Evolutionary conservation across 768 basidiomycete genomes (phyloP).

Genomic region (Leccinum sublutescens): DNA sequence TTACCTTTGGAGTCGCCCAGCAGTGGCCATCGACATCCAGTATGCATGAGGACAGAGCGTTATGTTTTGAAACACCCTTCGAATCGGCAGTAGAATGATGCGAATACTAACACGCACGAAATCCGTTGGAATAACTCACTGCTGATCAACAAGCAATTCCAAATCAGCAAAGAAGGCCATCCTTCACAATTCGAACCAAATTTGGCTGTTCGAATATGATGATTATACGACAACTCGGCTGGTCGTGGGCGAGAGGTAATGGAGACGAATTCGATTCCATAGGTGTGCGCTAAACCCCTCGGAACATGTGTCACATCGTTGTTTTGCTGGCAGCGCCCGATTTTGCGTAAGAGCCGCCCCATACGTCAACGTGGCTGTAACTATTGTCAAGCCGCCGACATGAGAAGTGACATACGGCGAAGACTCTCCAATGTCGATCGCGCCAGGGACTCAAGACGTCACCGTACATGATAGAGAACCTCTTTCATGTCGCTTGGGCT

Average conservation of each 20-base stretch:
- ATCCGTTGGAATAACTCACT: conserved; percentile 1
- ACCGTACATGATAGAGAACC: conserved; percentile 13
- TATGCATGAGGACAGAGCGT: conserved; percentile 10
- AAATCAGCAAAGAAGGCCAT: conserved; percentile 13
- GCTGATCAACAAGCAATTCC: conserved; percentile 24
- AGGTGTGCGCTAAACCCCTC: conserved; percentile 19
- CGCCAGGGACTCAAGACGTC: conserved; percentile 16
- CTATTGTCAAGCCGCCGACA: conserved; percentile 5
- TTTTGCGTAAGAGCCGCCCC: conserved; percentile 14
- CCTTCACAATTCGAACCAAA: conserved; percentile 10
- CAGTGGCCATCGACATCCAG: neutral
- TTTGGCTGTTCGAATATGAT: neutral
- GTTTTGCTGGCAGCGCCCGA: conserved; percentile 6
- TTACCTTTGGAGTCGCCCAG: neutral
- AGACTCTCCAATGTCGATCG: conserved; percentile 17
- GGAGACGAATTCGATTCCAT: conserved; percentile 1
- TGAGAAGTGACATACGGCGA: conserved; percentile 2
- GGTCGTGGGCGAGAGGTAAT: neutral
- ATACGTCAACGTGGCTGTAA: conserved; percentile 17
- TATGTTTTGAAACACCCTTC: neutral
- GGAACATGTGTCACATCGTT: neutral
- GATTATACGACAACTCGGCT: neutral
- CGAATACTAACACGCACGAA: conserved; percentile 7
- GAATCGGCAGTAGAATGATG: conserved; percentile 5
- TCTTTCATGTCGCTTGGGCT: conserved; percentile 16